These are phyloP conservation scores for Parastagonospora nodorum DNA, from an alignment of 2,329 filamentous ascomycete genomes.

Conservation along the genomic window DNA sequence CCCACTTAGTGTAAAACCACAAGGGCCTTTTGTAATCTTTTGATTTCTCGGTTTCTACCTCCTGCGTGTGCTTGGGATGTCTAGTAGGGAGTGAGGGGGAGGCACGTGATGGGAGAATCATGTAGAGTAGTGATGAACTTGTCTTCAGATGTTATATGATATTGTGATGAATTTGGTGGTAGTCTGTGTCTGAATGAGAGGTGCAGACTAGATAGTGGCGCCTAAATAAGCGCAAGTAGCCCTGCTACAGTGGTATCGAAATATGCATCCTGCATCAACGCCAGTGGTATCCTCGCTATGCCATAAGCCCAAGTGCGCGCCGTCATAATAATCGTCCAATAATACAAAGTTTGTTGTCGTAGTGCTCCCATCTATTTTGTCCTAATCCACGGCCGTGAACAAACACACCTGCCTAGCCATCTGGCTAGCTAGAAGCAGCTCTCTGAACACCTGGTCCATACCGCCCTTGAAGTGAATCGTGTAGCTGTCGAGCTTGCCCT, in stretches of 20 bases:
- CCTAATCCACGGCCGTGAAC: slow-evolving; percentile 43
- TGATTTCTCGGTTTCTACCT: no score
- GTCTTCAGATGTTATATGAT: neutral
- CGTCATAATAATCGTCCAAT: slow-evolving; percentile 10
- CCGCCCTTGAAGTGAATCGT: slow-evolving; percentile 46
- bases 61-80: no score
- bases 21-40: no score
- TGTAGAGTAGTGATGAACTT: neutral
- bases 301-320: slow-evolving; percentile 10
- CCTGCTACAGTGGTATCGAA: slow-evolving; percentile 3
- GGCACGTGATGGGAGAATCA: slow-evolving; percentile 35
- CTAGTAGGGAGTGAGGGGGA: slow-evolving; percentile 51
- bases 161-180: slow-evolving; percentile 1
- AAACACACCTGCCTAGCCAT: slow-evolving; percentile 45
- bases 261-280: slow-evolving; percentile 4
- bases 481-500: slow-evolving; percentile 45
- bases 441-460: slow-evolving; percentile 45
- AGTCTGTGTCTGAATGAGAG: neutral
- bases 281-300: slow-evolving; percentile 21
- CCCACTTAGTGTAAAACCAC: no score
- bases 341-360: slow-evolving; percentile 6
- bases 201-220: neutral
- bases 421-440: slow-evolving; percentile 44
- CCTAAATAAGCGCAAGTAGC: neutral
- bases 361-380: neutral